A percentile compares a stretch with the other conserved stretches of the same genome.
Evolutionary conservation across 805 yeast genomes (phyloP).

Genomic region (Peterozyma toletana): DNA sequence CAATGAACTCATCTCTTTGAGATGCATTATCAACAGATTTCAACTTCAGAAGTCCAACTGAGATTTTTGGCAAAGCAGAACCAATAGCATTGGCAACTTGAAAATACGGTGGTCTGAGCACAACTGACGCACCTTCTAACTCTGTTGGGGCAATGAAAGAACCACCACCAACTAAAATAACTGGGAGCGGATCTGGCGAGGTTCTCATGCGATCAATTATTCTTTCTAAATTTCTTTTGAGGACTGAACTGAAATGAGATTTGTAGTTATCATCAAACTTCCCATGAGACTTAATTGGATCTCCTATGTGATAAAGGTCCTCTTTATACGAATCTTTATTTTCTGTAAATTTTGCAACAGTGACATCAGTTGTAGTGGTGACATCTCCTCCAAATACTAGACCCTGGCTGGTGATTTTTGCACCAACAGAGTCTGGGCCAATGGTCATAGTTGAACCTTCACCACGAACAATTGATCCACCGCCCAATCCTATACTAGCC

Average conservation of each 20-base stretch:
- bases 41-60: constrained; percentile 21
- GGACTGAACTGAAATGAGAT: constrained; percentile 10
- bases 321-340: constrained; percentile 9
- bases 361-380: constrained; percentile 32
- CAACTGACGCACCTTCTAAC: constrained; percentile 32
- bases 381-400: constrained; percentile 34
- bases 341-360: constrained; percentile 15
- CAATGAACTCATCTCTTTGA: constrained; percentile 12
- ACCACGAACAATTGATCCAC: constrained; percentile 36
- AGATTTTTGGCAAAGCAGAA: constrained; percentile 39
- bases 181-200: constrained; percentile 33
- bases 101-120: constrained; percentile 32
- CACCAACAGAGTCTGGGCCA: constrained; percentile 44
- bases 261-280: constrained; percentile 10
- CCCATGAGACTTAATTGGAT: constrained; percentile 15
- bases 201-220: constrained; percentile 39
- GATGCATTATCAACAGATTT: constrained; percentile 9
- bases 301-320: constrained; percentile 16
- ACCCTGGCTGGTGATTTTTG: constrained; percentile 27
- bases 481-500: constrained; percentile 42
- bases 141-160: constrained; percentile 34
- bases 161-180: constrained; percentile 42
- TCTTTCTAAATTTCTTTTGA: constrained; percentile 25
- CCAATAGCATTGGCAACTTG: constrained; percentile 45
- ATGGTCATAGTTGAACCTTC: constrained; percentile 18